Evolutionary conservation across 495 filamentous ascomycete genomes (phyloP), one percentile per base, ranked within the genome.

Genomic region (Hypomontagnella submonticulosa): DNA sequence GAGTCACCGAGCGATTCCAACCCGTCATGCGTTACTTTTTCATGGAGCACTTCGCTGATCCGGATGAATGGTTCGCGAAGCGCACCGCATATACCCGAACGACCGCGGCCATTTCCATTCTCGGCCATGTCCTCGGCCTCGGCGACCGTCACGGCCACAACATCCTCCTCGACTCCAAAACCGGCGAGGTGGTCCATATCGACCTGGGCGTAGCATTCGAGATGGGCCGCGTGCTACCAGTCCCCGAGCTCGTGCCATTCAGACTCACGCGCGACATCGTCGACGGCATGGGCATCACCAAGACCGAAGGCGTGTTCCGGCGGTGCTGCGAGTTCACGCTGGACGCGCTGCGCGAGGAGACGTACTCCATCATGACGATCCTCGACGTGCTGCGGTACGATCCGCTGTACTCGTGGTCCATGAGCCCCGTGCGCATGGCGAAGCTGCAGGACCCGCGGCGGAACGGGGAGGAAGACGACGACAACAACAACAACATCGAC

Each of bases 1-100:
- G 85, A 57, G 88, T 94, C 36, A 89, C 84, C 6, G 88, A 93
- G 1, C 82, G 85, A 33, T 97, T 97, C 76, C 88, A 92, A 41
- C 96, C 96, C 0, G 94, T 97, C n/a, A 88, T 98, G 87, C 87
- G 88, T 33, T 96, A 92, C 73, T 99, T 98, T 81, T 97, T 98
- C 76, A 91, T 97, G 82, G 93, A 99, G 73, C 88, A 88, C 42
- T 99, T 97, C 74, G 84, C 88, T 13, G 93, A 96, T 66, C 95
- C 95, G 4, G 93, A 98, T 71, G 92, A 96, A 66, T 99, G 95
- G 95, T 98, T 97, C 69, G 84, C 83, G 47, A 89, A 86, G 60
- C 85, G 95, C 23, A 84, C 96, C 4, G 90, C 92, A 2, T 99
- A 98, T 73, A 97, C 92, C 0, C 84, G 95, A 52, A 93, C 89